phyloP scores from a whole-genome alignment of 129 eudicot genomes.

The Pittosporum tobira region DNA sequence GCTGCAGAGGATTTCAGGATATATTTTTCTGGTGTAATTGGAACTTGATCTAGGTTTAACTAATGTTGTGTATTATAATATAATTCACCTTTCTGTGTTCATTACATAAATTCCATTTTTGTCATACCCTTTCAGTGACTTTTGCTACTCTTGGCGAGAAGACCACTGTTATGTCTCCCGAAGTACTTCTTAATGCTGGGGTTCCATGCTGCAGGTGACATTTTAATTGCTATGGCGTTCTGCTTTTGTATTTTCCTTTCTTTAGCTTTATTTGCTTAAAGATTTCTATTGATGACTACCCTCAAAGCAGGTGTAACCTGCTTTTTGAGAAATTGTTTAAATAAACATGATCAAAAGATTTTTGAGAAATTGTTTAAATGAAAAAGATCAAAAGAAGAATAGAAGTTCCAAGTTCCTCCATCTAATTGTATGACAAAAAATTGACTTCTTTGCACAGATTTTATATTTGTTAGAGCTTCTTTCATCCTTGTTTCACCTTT shows the following conservation, averaged over 20 bases:
- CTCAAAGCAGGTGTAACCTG: not conserved
- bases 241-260: not conserved
- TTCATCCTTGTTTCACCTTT: slow-evolving; percentile 2
- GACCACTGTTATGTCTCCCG: slow-evolving; percentile 92
- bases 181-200: slow-evolving; percentile 69
- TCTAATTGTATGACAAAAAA: not conserved
- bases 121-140: slow-evolving; percentile 41
- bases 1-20: not conserved
- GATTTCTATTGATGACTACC: not conserved
- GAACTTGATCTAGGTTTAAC: not conserved
- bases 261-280: not conserved
- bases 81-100: not conserved
- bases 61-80: not conserved
- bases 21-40: not conserved
- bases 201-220: slow-evolving; percentile 90
- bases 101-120: not conserved
- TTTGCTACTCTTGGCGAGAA: slow-evolving; percentile 83
- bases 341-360: not conserved
- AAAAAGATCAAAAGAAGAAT: not conserved
- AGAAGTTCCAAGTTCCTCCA: not conserved
- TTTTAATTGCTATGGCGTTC: not conserved
- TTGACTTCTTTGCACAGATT: not conserved
- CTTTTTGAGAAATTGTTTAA: not conserved
- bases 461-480: not conserved
- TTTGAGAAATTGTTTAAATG: not conserved